Conservation (phyloP, 768 basidiomycete species). For the Russula virescens region DNA sequence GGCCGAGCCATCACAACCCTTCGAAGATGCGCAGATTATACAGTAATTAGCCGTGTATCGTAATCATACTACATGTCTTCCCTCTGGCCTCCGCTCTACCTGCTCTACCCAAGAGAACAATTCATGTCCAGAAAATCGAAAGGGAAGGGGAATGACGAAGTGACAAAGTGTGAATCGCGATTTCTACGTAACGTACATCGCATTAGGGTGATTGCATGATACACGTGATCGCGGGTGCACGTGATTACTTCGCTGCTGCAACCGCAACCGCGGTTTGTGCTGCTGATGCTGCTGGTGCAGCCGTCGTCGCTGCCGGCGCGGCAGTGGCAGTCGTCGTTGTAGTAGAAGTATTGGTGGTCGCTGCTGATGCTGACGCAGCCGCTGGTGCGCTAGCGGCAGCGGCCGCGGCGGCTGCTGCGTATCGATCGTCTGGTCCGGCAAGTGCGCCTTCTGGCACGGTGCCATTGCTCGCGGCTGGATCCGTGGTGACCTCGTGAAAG, state of each 20-base stretch:
- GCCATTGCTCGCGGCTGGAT: constrained; percentile 36
- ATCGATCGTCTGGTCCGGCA: constrained; percentile 49
- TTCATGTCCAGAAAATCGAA: constrained; percentile 9
- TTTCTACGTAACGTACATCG: constrained; percentile 2
- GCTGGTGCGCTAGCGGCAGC: background rate
- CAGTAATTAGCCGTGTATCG: constrained; percentile 14
- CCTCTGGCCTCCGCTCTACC: background rate
- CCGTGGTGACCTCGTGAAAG: constrained; percentile 70
- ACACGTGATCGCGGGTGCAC: background rate
- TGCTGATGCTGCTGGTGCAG: background rate
- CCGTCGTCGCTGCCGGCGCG: background rate
- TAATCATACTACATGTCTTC: constrained; percentile 11
- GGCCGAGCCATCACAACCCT: background rate
- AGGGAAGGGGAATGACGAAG: background rate
- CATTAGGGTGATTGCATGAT: background rate
- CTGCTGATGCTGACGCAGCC: background rate
- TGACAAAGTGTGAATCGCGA: background rate
- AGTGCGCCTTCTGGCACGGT: constrained; percentile 56
- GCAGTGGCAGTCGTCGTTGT: background rate
- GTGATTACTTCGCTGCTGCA: background rate
- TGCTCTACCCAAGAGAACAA: constrained; percentile 9
- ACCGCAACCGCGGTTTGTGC: background rate
- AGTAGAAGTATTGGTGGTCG: background rate
- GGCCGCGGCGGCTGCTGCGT: background rate
- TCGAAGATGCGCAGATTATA: constrained; percentile 7